phyloP scores from a whole-genome alignment of 768 basidiomycete genomes.

The Lactarius tabidus region DNA sequence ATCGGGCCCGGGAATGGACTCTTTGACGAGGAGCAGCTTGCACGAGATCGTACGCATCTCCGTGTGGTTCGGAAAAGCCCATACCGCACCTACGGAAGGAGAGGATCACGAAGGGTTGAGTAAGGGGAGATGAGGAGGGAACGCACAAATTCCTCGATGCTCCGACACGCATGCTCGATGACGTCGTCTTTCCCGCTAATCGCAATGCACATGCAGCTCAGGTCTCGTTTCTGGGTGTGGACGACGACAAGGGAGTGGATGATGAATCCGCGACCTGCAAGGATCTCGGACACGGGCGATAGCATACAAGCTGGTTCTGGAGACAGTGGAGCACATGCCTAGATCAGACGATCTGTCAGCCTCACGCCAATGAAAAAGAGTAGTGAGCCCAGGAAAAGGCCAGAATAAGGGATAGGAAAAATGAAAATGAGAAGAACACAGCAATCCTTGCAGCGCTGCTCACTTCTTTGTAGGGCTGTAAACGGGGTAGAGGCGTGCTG shows the following conservation, averaged over 20 bases:
- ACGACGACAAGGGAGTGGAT: slow-evolving; percentile 98
- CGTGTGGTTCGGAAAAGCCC: slow-evolving; percentile 98
- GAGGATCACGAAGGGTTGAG: background rate
- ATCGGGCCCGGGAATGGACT: slow-evolving; percentile 96
- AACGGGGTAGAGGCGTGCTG: slow-evolving; percentile 88
- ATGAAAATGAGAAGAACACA: too few relatives aligned
- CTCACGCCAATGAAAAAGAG: background rate
- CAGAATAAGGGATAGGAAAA: background rate
- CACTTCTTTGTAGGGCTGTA: slow-evolving; percentile 93
- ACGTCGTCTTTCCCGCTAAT: slow-evolving; percentile 96
- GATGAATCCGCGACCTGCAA: slow-evolving; percentile 97
- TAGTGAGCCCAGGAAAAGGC: too few relatives aligned
- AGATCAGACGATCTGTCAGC: background rate
- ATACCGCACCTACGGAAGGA: slow-evolving; percentile 93
- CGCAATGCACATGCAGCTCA: slow-evolving; percentile 97
- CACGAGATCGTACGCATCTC: slow-evolving; percentile 87
- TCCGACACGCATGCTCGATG: slow-evolving; percentile 93
- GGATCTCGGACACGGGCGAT: slow-evolving; percentile 94
- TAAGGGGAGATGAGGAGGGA: background rate
- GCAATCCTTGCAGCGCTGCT: slow-evolving; percentile 28
- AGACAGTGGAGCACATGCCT: slow-evolving; percentile 97
- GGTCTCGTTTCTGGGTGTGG: slow-evolving; percentile 93
- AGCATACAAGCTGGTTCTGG: slow-evolving; percentile 99
- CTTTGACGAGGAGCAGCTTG: slow-evolving; percentile 91
- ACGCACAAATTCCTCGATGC: slow-evolving; percentile 90